A percentile compares a stretch with the other conserved stretches of the same genome.
phyloP scores from a whole-genome alignment of 768 basidiomycete genomes.

The Russula vinacea region DNA sequence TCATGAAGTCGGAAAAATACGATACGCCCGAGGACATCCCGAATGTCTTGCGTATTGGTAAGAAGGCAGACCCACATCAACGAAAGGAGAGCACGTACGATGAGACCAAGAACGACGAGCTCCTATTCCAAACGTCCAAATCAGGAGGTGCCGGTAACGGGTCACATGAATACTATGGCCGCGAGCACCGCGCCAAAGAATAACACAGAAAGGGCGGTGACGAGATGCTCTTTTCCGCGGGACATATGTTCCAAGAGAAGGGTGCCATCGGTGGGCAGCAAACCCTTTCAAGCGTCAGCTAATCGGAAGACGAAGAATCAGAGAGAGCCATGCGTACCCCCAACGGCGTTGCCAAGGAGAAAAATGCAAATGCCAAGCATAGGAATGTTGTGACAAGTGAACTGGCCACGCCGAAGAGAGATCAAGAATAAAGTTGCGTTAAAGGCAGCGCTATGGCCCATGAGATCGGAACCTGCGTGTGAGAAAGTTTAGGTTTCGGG shows the following conservation, averaged over 20 bases:
- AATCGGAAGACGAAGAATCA: conserved; percentile 2
- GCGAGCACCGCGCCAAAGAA: conserved; percentile 90
- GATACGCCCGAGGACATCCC: conserved; percentile 81
- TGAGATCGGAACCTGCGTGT: conserved; percentile 68
- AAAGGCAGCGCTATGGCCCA: conserved; percentile 88
- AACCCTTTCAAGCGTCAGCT: conserved; percentile 51
- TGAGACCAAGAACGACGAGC: conserved; percentile 67
- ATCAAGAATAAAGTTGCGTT: conserved; percentile 91
- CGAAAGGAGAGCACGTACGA: conserved; percentile 54
- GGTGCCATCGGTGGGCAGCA: conserved; percentile 97
- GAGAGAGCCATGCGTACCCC: conserved; percentile 47
- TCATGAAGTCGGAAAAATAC: conserved; percentile 91
- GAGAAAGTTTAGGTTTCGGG: not conserved
- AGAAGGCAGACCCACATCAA: not conserved
- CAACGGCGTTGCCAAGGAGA: conserved; percentile 88
- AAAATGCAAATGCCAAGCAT: conserved; percentile 77
- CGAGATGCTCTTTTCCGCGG: conserved; percentile 83
- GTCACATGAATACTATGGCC: conserved; percentile 72
- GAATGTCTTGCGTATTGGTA: conserved; percentile 56
- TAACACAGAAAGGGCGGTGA: conserved; percentile 91
- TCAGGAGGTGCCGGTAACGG: conserved; percentile 53
- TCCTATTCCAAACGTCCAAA: conserved; percentile 83
- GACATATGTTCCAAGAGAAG: conserved; percentile 92
- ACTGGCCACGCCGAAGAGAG: conserved; percentile 81
- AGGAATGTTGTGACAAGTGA: conserved; percentile 64